A percentile compares a stretch with the other conserved stretches of the same genome.
Conservation (phyloP, 805 yeast genomes). For the Clavispora vitiphila region DNA sequence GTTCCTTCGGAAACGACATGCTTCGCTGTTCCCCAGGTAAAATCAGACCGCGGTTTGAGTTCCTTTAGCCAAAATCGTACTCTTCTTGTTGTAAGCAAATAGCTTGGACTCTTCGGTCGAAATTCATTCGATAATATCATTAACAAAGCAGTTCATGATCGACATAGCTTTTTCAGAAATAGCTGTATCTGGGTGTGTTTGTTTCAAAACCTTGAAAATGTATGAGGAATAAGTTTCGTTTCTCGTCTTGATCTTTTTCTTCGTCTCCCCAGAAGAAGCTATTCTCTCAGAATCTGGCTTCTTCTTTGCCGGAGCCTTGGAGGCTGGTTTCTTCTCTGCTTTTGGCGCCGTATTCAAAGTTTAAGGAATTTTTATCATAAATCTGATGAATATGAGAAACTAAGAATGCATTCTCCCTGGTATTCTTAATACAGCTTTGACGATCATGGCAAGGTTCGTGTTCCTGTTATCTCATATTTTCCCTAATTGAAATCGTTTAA, state of each 20-base stretch:
- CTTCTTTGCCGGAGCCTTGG: slow-evolving; percentile 97
- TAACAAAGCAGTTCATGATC: slow-evolving; percentile 96
- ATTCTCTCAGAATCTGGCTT: slow-evolving; percentile 89
- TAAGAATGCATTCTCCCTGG: too few relatives aligned
- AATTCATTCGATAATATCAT: slow-evolving; percentile 96
- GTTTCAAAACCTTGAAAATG: slow-evolving; percentile 97
- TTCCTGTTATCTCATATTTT: too few relatives aligned
- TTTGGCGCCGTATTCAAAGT: slow-evolving; percentile 23
- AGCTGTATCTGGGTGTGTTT: slow-evolving; percentile 99
- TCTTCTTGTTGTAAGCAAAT: slow-evolving; percentile 98
- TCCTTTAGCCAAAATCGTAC: slow-evolving; percentile 92
- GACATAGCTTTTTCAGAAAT: slow-evolving; percentile 98
- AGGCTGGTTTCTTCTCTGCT: slow-evolving; percentile 77
- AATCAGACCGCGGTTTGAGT: slow-evolving; percentile 96
- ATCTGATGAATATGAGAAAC: too few relatives aligned
- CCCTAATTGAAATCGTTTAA: too few relatives aligned
- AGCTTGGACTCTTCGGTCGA: slow-evolving; percentile 97
- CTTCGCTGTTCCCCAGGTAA: slow-evolving; percentile 97
- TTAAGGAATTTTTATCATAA: background rate
- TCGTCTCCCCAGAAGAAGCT: slow-evolving; percentile 67
- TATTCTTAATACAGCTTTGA: too few relatives aligned
- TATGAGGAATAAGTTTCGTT: slow-evolving; percentile 98
- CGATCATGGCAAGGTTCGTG: too few relatives aligned
- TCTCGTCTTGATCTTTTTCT: slow-evolving; percentile 93
- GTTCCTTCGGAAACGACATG: slow-evolving; percentile 99